Conservation (phyloP, 352 stramenopile genomes). For the Phytophthora sojae region DNA sequence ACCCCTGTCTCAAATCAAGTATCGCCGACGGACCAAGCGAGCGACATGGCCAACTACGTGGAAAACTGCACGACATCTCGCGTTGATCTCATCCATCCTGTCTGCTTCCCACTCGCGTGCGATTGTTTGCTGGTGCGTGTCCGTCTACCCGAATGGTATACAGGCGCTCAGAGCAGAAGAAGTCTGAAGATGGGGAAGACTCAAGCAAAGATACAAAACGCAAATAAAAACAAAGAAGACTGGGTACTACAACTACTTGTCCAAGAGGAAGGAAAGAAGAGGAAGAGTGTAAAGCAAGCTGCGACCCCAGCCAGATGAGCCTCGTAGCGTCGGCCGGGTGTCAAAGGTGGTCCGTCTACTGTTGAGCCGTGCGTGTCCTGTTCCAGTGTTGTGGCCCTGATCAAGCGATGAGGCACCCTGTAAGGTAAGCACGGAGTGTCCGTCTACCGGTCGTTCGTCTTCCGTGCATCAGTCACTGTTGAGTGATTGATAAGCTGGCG, state of each 20-base stretch:
- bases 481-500: too few relatives aligned
- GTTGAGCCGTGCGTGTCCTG: slow-evolving; percentile 8
- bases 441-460: background rate
- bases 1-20: slow-evolving; percentile 13
- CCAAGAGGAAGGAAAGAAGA: slow-evolving; percentile 42
- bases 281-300: slow-evolving; percentile 31
- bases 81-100: slow-evolving; percentile 16
- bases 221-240: slow-evolving; percentile 56
- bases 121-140: slow-evolving; percentile 35
- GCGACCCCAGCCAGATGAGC: slow-evolving; percentile 19
- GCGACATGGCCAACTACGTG: slow-evolving; percentile 31
- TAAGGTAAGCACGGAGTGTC: background rate
- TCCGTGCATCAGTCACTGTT: too few relatives aligned
- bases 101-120: slow-evolving; percentile 22
- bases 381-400: slow-evolving; percentile 9
- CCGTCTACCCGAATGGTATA: slow-evolving; percentile 23
- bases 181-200: slow-evolving; percentile 41
- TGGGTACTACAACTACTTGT: slow-evolving; percentile 45
- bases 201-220: slow-evolving; percentile 48
- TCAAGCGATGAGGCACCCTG: slow-evolving; percentile 1
- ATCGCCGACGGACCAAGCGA: slow-evolving; percentile 16
- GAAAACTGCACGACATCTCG: slow-evolving; percentile 33
- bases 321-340: slow-evolving; percentile 11
- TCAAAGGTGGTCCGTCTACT: slow-evolving; percentile 14
- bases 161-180: slow-evolving; percentile 32